Conservation (phyloP, 1,284 basidiomycete genomes). For the Neonothopanus nambi region DNA sequence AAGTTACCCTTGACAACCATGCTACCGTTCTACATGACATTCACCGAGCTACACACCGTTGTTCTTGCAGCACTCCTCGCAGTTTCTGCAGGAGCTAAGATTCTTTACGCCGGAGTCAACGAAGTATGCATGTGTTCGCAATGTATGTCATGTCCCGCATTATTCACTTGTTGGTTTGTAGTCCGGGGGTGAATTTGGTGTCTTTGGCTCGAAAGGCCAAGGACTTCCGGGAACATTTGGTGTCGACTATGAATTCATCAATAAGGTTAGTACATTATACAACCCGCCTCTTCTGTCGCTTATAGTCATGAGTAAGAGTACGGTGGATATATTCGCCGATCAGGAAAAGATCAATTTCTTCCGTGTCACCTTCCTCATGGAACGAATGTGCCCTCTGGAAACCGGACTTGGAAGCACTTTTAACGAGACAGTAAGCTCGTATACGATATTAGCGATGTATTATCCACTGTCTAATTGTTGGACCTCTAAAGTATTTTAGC, state of each 20-base stretch:
- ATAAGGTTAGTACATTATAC: conserved; percentile 31
- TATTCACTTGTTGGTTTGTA: conserved; percentile 15
- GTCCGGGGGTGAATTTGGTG: conserved; percentile 44
- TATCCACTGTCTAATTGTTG: background rate
- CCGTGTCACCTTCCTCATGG: conserved; percentile 50
- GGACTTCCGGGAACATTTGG: conserved; percentile 46
- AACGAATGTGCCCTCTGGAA: conserved; percentile 44
- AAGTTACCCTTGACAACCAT: no score
- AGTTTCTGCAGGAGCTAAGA: conserved; percentile 20
- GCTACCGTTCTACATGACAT: no score
- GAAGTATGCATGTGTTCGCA: conserved; percentile 24
- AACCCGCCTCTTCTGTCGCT: background rate
- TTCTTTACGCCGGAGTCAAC: conserved; percentile 38
- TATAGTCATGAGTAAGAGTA: conserved; percentile 28
- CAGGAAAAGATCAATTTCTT: conserved; percentile 50
- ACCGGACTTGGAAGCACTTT: conserved; percentile 42
- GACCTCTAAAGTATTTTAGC: conserved; percentile 38
- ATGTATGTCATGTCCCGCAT: background rate
- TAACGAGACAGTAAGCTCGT: conserved; percentile 41
- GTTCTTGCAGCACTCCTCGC: background rate
- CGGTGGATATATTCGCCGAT: conserved; percentile 47
- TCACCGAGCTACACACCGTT: background rate
- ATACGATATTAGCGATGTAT: background rate
- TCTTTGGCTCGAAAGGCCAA: conserved; percentile 32
- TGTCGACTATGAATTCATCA: conserved; percentile 47